A percentile compares a stretch with the other conserved stretches of the same genome.
Conservation (phyloP, 2,329 filamentous ascomycete species). For the Talaromyces sp. region DNA sequence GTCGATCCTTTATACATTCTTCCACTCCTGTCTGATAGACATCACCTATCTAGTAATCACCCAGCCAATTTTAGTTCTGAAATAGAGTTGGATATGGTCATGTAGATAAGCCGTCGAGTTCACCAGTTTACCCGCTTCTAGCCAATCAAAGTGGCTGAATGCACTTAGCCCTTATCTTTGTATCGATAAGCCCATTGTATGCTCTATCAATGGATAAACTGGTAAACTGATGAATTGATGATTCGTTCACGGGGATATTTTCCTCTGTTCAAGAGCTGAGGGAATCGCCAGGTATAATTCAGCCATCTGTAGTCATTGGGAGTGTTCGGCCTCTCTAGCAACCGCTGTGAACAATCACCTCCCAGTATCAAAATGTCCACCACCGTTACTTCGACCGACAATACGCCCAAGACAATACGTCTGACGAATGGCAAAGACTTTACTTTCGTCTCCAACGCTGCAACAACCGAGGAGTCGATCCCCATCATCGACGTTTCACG, state of each 20-base stretch:
- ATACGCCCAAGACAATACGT: slow-evolving; percentile 6
- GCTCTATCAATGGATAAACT: slow-evolving; percentile 7
- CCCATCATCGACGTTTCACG: slow-evolving; percentile 13
- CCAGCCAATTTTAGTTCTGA: neutral
- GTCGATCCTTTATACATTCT: neutral
- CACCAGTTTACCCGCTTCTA: slow-evolving; percentile 6
- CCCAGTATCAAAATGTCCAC: slow-evolving; percentile 4
- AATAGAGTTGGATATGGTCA: neutral
- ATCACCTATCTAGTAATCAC: neutral
- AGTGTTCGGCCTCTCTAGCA: neutral
- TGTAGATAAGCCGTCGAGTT: slow-evolving; percentile 8
- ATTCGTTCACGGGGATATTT: neutral
- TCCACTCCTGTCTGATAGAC: neutral
- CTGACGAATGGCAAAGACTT: slow-evolving; percentile 12
- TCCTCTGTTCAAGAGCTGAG: neutral
- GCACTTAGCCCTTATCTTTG: slow-evolving; percentile 8
- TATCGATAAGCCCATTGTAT: neutral
- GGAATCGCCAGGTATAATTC: neutral
- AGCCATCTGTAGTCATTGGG: neutral
- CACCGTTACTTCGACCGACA: slow-evolving; percentile 8
- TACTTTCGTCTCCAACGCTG: slow-evolving; percentile 8
- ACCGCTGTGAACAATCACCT: neutral
- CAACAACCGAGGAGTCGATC: slow-evolving; percentile 3
- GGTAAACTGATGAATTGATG: neutral
- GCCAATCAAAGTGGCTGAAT: neutral